Conservation (phyloP, 352 stramenopile species). For the Thalassiosira sp. region DNA sequence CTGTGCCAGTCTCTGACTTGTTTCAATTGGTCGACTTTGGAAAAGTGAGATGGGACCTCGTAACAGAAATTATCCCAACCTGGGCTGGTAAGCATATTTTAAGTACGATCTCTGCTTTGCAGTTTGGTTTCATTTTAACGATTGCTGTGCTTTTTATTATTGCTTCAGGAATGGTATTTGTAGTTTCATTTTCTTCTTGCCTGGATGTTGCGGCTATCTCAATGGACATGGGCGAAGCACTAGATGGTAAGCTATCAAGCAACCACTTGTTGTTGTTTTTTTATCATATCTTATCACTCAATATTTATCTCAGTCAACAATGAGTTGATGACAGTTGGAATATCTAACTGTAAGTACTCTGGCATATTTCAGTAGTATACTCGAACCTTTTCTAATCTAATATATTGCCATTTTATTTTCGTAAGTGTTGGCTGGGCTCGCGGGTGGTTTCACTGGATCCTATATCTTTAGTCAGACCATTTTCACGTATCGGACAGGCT, state of each 20-base stretch:
- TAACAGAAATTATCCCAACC: slow-evolving; percentile 87
- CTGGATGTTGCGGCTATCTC: slow-evolving; percentile 94
- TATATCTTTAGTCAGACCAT: slow-evolving; percentile 95
- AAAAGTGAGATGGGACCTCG: slow-evolving; percentile 88
- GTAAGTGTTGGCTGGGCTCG: slow-evolving; percentile 84
- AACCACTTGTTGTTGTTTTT: no score
- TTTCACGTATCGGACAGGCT: slow-evolving; percentile 90
- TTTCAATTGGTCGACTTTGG: slow-evolving; percentile 90
- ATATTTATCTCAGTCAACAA: no score
- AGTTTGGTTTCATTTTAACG: slow-evolving; percentile 73
- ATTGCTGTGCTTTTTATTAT: slow-evolving; percentile 49
- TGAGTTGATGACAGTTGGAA: slow-evolving; percentile 92
- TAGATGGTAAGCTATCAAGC: no score
- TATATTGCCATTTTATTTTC: slow-evolving; percentile 7
- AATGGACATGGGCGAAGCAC: slow-evolving; percentile 89
- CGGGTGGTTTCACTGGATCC: slow-evolving; percentile 85
- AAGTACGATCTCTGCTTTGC: slow-evolving; percentile 70
- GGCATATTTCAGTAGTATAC: background rate
- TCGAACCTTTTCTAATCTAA: slow-evolving; percentile 8
- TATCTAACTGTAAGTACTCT: slow-evolving; percentile 85
- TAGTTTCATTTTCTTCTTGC: slow-evolving; percentile 92
- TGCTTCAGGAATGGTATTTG: slow-evolving; percentile 90
- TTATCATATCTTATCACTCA: no score
- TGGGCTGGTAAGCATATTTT: slow-evolving; percentile 77
- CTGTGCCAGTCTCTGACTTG: slow-evolving; percentile 70